These are phyloP conservation scores for Helianthus annuus DNA, from an alignment of 129 eudicot genomes.

Conservation along the genomic window HanXRQr2.0-SUNRISE NC_035444.2:81354213-81354712, in stretches of 20 bases:
- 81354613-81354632: slow-evolving; percentile 52
- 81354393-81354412: too few species aligned
- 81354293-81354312: too few species aligned
- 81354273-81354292: too few species aligned
- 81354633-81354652: slow-evolving; percentile 64
- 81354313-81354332: too few species aligned
- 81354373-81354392: too few species aligned
- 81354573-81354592: slow-evolving; percentile 44
- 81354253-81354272: too few species aligned
- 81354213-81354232: too few species aligned
- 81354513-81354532: too few species aligned
- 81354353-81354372: too few species aligned
- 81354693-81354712: slow-evolving; percentile 19
- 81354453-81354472: background rate
- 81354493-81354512: too few species aligned
- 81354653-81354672: slow-evolving; percentile 60
- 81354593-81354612: slow-evolving; percentile 40
- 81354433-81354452: background rate
- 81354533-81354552: slow-evolving; percentile 12
- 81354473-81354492: background rate
- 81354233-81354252: too few species aligned
- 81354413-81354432: background rate
- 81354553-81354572: slow-evolving; percentile 48
- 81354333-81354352: too few species aligned
- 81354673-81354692: slow-evolving; percentile 53